phyloP scores from a whole-genome alignment of 1,139 yeast species.

The Suhomyces bribrorum region DNA sequence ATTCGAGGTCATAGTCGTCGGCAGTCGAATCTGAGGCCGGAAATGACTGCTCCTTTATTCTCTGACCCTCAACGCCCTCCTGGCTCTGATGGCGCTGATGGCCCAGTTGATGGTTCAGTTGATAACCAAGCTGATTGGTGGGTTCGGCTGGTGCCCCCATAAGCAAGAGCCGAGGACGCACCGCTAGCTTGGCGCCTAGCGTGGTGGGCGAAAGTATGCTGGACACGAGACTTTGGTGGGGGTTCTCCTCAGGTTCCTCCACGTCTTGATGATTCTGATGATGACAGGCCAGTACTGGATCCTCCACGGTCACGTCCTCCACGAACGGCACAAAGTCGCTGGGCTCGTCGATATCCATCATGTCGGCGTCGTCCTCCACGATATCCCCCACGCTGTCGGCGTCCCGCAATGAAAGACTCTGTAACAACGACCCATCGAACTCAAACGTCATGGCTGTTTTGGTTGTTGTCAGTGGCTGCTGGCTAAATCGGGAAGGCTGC shows the following conservation, averaged over 20 bases:
- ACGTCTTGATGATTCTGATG: too few relatives aligned
- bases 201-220: constrained; percentile 36
- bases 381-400: neutral
- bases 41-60: too few relatives aligned
- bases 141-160: constrained; percentile 23
- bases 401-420: neutral
- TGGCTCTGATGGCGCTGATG: constrained; percentile 1
- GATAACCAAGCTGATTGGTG: neutral
- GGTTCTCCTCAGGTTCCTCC: neutral
- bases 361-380: constrained; percentile 7
- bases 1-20: constrained; percentile 5
- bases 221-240: constrained; percentile 6
- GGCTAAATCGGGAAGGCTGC: neutral
- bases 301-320: neutral
- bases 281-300: too few relatives aligned
- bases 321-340: neutral
- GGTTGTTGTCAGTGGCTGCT: neutral
- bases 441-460: neutral
- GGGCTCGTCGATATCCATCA: constrained; percentile 22
- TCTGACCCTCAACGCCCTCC: too few relatives aligned
- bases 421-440: neutral
- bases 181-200: constrained; percentile 42
- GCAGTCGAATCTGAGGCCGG: too few relatives aligned
- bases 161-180: constrained; percentile 27
- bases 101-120: neutral